These are phyloP conservation scores for Colletotrichum zoysiae DNA, from an alignment of 2,329 filamentous ascomycete species.

Conservation along the genomic window DNA sequence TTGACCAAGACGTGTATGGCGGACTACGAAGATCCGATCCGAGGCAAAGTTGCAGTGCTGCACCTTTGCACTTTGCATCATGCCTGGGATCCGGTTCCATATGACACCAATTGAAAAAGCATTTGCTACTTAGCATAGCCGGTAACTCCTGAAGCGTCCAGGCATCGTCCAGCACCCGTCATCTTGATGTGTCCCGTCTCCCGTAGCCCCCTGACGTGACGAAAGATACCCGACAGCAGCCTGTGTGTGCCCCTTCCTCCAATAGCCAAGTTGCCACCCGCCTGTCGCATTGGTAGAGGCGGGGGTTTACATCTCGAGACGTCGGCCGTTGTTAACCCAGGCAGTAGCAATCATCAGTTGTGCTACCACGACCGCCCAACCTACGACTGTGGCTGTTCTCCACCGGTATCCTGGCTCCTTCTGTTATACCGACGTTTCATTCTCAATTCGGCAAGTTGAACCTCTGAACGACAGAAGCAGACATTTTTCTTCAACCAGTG, in stretches of 20 bases:
- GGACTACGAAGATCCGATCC: constrained; percentile 8
- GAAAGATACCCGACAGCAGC: constrained; percentile 11
- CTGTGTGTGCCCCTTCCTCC: constrained; percentile 1
- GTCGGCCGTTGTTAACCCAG: constrained; percentile 17
- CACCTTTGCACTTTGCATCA: constrained; percentile 26
- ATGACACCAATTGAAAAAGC: too few species aligned
- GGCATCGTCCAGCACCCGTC: constrained; percentile 7
- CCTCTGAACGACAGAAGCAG: constrained; percentile 1
- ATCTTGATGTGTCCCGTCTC: constrained; percentile 12
- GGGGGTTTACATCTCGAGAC: neutral
- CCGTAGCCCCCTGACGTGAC: constrained; percentile 12
- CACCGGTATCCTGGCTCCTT: neutral
- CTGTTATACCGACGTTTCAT: neutral
- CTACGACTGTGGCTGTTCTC: neutral
- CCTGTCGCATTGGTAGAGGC: constrained; percentile 1
- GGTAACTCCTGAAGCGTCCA: constrained; percentile 3
- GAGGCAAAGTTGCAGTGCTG: constrained; percentile 14
- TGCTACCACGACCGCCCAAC: neutral
- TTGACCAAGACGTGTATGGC: neutral
- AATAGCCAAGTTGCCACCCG: constrained; percentile 5
- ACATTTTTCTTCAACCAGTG: constrained; percentile 20
- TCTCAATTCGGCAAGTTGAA: neutral
- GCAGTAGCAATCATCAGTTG: neutral
- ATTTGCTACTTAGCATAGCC: constrained; percentile 5
- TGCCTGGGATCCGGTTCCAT: constrained; percentile 6